Conservation (phyloP, 2,329 filamentous ascomycete species). For the Phaeosphaeriaceae sp. region DNA sequence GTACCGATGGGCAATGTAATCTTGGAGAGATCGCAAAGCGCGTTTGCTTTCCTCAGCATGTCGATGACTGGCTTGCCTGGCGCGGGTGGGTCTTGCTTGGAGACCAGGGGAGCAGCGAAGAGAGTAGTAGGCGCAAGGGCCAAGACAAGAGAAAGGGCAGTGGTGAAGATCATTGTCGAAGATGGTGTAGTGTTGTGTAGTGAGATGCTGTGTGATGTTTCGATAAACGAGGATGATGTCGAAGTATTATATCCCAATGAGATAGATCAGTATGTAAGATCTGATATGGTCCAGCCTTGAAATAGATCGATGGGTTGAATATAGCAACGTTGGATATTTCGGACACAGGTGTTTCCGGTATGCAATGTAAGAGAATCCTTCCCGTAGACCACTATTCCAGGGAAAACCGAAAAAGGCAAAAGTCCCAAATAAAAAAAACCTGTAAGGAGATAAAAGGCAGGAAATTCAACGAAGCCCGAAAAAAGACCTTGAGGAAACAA, state of each 20-base stretch:
- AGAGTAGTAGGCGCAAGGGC: constrained; percentile 42
- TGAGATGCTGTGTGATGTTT: constrained; percentile 12
- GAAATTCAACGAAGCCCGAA: too few species aligned
- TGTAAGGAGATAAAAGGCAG: too few species aligned
- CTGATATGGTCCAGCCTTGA: not conserved
- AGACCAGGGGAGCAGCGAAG: constrained; percentile 41
- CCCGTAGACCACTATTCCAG: not conserved
- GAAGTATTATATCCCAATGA: constrained; percentile 10
- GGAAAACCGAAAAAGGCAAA: constrained; percentile 2
- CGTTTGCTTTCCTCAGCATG: constrained; percentile 28
- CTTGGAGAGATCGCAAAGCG: constrained; percentile 36
- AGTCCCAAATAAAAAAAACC: not conserved
- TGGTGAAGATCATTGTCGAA: constrained; percentile 44
- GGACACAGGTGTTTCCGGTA: not conserved
- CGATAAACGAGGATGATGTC: constrained; percentile 6
- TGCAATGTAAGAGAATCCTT: not conserved
- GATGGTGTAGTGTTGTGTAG: not conserved
- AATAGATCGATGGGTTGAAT: constrained; percentile 7
- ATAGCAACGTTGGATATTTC: constrained; percentile 1
- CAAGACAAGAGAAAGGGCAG: constrained; percentile 38
- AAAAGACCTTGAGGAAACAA: too few species aligned
- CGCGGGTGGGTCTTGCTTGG: constrained; percentile 22
- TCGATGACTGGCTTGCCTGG: constrained; percentile 22
- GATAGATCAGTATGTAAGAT: not conserved
- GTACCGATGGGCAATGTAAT: constrained; percentile 42